These are phyloP conservation scores for Lecanicillium sp. DNA, from an alignment of 2,329 filamentous ascomycete genomes.

Conservation along the genomic window DNA sequence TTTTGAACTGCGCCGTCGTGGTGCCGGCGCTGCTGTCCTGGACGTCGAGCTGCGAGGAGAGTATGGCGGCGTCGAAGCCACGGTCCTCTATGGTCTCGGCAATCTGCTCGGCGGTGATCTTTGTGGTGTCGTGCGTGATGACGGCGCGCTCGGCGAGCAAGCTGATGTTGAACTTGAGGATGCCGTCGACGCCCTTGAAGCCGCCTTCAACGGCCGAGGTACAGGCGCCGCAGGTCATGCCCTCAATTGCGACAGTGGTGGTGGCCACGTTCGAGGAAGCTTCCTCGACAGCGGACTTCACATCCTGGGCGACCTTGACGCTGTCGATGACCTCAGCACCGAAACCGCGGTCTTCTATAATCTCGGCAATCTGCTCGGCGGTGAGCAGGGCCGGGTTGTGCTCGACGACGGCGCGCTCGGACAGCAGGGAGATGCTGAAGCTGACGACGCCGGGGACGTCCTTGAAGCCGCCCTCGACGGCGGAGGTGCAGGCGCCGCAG, in stretches of 20 bases:
- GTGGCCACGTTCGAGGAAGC: slow-evolving; percentile 46
- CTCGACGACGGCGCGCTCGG: slow-evolving; percentile 78
- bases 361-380: slow-evolving; percentile 49
- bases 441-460: slow-evolving; percentile 65
- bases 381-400: slow-evolving; percentile 58
- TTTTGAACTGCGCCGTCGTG: slow-evolving; percentile 68
- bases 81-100: slow-evolving; percentile 79
- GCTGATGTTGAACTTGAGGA: slow-evolving; percentile 90
- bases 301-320: slow-evolving; percentile 19
- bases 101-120: slow-evolving; percentile 68
- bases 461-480: slow-evolving; percentile 75
- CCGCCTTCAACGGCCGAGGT: slow-evolving; percentile 85
- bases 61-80: slow-evolving; percentile 78
- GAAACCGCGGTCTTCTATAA: slow-evolving; percentile 69
- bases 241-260: slow-evolving; percentile 84
- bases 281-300: slow-evolving; percentile 33
- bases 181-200: slow-evolving; percentile 69
- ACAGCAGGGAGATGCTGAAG: slow-evolving; percentile 77
- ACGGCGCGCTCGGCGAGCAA: slow-evolving; percentile 88
- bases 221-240: slow-evolving; percentile 97
- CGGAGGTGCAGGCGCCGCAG: slow-evolving; percentile 82
- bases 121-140: slow-evolving; percentile 70
- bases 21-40: slow-evolving; percentile 48
- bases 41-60: slow-evolving; percentile 65
- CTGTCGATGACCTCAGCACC: slow-evolving; percentile 74